These are phyloP conservation scores for Pulveroboletus sp. DNA, from an alignment of 768 basidiomycete species.

Conservation along the genomic window DNA sequence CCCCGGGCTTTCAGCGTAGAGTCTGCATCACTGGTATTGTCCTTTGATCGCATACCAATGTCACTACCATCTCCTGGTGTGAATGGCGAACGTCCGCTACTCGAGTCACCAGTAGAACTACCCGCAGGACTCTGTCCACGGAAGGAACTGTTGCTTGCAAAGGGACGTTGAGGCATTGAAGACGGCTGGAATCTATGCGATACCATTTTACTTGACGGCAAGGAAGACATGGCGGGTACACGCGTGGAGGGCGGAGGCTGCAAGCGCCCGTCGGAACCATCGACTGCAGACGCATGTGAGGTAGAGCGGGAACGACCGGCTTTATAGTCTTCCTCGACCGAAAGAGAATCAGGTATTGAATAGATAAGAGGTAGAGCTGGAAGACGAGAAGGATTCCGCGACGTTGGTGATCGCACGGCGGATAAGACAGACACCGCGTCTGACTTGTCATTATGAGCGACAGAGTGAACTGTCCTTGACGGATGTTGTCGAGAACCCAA, in stretches of 20 bases:
- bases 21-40: conserved; percentile 19
- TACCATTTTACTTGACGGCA: conserved; percentile 17
- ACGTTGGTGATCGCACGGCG: conserved; percentile 16
- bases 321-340: conserved; percentile 22
- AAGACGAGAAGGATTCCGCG: conserved; percentile 23
- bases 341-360: conserved; percentile 31
- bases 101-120: conserved; percentile 83
- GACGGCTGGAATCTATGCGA: conserved; percentile 24
- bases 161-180: conserved; percentile 47
- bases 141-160: conserved; percentile 37
- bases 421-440: conserved; percentile 25
- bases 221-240: conserved; percentile 5
- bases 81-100: conserved; percentile 66
- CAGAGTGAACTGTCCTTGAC: conserved; percentile 1
- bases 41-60: conserved; percentile 23
- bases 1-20: conserved; percentile 28
- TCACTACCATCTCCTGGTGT: conserved; percentile 82
- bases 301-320: conserved; percentile 9
- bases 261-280: conserved; percentile 10
- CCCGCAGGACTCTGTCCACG: conserved; percentile 63
- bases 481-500: conserved; percentile 11
- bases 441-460: conserved; percentile 23
- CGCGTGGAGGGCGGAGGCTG: conserved; percentile 8
- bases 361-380: conserved; percentile 29
- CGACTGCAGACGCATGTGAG: conserved; percentile 7